These are phyloP conservation scores for Kluyveromyces sp. DNA, from an alignment of 1,139 yeast species.

Conservation along the genomic window DNA sequence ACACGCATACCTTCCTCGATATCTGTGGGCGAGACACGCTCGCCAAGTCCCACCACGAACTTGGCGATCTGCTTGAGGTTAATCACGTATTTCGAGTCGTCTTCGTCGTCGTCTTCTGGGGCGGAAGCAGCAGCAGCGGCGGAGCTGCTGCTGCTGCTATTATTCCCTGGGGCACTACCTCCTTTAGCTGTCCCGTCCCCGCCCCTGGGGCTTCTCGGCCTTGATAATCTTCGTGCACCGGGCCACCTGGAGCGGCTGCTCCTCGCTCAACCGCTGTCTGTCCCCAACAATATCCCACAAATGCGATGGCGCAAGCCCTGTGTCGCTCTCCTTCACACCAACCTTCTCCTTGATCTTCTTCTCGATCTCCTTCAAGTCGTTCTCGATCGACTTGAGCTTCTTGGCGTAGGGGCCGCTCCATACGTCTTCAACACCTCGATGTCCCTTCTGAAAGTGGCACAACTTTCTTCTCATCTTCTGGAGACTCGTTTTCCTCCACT, in stretches of 20 bases:
- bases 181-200: slow-evolving; percentile 26
- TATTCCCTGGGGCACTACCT: slow-evolving; percentile 4
- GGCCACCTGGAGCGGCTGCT: slow-evolving; percentile 96
- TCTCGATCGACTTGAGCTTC: slow-evolving; percentile 70
- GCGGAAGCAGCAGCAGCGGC: slow-evolving; percentile 18
- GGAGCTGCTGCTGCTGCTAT: slow-evolving; percentile 16
- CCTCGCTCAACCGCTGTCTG: slow-evolving; percentile 85
- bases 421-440: slow-evolving; percentile 94
- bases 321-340: slow-evolving; percentile 90
- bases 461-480: slow-evolving; percentile 56
- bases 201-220: slow-evolving; percentile 9
- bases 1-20: slow-evolving; percentile 99
- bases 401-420: slow-evolving; percentile 91
- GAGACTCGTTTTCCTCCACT: slow-evolving; percentile 51
- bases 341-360: slow-evolving; percentile 85
- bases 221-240: slow-evolving; percentile 96
- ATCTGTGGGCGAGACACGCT: slow-evolving; percentile 95
- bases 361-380: slow-evolving; percentile 77
- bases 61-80: slow-evolving; percentile 97
- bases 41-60: slow-evolving; percentile 92
- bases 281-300: slow-evolving; percentile 98
- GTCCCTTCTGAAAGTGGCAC: slow-evolving; percentile 88
- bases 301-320: slow-evolving; percentile 92
- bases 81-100: slow-evolving; percentile 85
- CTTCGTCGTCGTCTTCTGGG: slow-evolving; percentile 51